Evolutionary conservation across 1,284 basidiomycete genomes (phyloP).

Genomic region (Cryptococcus sp.): DNA sequence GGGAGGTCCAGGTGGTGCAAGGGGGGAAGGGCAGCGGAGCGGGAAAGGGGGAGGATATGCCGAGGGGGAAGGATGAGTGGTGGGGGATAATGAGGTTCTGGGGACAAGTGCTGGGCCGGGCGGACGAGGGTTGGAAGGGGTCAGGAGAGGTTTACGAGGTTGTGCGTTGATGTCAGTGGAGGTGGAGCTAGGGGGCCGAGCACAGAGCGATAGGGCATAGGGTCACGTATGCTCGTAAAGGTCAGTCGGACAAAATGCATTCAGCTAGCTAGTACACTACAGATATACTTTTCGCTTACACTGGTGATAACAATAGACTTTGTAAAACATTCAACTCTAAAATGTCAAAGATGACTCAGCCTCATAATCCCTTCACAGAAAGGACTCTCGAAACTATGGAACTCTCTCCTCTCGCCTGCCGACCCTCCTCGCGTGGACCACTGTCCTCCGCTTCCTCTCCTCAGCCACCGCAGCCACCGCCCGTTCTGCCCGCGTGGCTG

Average conservation of each 20-base stretch:
- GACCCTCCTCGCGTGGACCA: neutral
- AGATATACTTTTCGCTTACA: too few relatives aligned
- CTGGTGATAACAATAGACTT: too few relatives aligned
- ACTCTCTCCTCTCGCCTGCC: neutral
- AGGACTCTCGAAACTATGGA: too few relatives aligned
- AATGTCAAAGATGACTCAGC: too few relatives aligned
- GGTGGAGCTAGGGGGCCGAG: neutral
- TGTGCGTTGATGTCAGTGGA: slow-evolving; percentile 18
- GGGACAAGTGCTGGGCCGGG: slow-evolving; percentile 64
- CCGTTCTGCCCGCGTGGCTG: neutral
- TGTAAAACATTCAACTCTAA: too few relatives aligned
- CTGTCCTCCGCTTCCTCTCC: neutral
- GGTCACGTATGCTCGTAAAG: neutral
- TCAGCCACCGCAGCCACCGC: too few relatives aligned
- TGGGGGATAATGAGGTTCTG: slow-evolving; percentile 79
- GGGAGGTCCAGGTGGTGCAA: slow-evolving; percentile 52
- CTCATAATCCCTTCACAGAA: too few relatives aligned
- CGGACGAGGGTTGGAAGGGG: slow-evolving; percentile 51
- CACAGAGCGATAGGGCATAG: neutral
- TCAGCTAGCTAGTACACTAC: too few relatives aligned
- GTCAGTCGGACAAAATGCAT: too few relatives aligned
- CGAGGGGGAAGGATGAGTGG: slow-evolving; percentile 71
- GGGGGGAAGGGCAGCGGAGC: slow-evolving; percentile 36
- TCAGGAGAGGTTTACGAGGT: slow-evolving; percentile 73
- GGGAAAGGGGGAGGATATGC: slow-evolving; percentile 62